phyloP scores from a whole-genome alignment of 768 basidiomycete genomes.

The Leucosporidium scottii region DNA sequence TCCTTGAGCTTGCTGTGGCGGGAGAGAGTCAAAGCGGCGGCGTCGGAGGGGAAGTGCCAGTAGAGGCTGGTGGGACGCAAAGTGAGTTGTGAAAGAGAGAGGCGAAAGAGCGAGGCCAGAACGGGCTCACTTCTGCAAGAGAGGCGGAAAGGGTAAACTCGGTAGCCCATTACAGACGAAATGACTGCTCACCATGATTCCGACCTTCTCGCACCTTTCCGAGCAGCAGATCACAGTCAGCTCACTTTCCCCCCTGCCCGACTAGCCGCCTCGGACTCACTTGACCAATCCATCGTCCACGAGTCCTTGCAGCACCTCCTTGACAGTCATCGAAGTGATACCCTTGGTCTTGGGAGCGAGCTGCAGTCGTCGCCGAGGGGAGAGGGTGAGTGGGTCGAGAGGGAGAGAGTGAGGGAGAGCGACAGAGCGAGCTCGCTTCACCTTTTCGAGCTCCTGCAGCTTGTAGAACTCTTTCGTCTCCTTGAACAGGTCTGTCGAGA shows the following conservation, averaged over 20 bases:
- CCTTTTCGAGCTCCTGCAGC: constrained; percentile 5
- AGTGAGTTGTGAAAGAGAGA: background rate
- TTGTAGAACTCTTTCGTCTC: constrained; percentile 6
- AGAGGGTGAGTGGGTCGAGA: background rate
- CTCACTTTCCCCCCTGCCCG: background rate
- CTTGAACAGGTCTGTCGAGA: background rate
- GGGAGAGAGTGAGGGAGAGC: background rate
- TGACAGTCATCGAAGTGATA: constrained; percentile 1
- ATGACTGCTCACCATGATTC: background rate
- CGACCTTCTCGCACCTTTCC: background rate
- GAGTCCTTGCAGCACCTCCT: background rate
- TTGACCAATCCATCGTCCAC: no score
- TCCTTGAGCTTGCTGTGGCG: background rate
- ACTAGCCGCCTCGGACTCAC: background rate
- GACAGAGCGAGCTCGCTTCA: background rate
- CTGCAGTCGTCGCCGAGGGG: background rate
- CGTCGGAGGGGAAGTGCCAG: constrained; percentile 3
- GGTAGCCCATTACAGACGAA: no score
- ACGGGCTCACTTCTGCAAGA: no score
- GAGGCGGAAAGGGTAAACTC: no score
- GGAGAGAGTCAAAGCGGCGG: no score
- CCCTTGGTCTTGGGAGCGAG: constrained; percentile 1
- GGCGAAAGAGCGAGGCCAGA: background rate
- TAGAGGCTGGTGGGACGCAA: background rate
- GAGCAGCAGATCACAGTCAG: background rate